phyloP scores from a whole-genome alignment of 2,329 filamentous ascomycete species.

The Alternaria tenuissima region DNA sequence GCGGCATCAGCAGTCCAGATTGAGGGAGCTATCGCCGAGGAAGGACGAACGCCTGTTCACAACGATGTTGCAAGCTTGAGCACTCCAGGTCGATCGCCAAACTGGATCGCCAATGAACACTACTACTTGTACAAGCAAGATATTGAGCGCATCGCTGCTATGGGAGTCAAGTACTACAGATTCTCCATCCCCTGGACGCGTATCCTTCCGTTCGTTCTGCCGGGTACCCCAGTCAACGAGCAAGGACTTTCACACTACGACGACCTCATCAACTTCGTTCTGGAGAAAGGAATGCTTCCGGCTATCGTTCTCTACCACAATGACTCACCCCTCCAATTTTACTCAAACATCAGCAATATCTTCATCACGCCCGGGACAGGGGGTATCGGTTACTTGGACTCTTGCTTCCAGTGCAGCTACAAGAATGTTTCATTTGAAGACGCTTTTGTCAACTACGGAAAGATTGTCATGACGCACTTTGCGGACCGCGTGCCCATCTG shows the following conservation, averaged over 20 bases:
- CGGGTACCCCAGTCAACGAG: slow-evolving; percentile 61
- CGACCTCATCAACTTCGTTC: slow-evolving; percentile 60
- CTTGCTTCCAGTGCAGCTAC: slow-evolving; percentile 49
- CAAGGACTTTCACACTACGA: slow-evolving; percentile 63
- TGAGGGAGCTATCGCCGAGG: slow-evolving; percentile 44
- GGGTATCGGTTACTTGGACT: slow-evolving; percentile 38
- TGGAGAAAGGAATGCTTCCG: slow-evolving; percentile 61
- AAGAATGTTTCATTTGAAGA: slow-evolving; percentile 59
- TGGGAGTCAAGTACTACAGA: slow-evolving; percentile 62
- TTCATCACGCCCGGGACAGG: slow-evolving; percentile 33
- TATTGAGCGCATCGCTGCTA: slow-evolving; percentile 61
- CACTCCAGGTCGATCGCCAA: slow-evolving; percentile 14
- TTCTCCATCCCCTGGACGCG: slow-evolving; percentile 63
- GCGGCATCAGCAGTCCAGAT: slow-evolving; percentile 40
- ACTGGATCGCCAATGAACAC: slow-evolving; percentile 57
- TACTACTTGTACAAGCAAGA: slow-evolving; percentile 67
- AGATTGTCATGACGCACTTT: slow-evolving; percentile 61
- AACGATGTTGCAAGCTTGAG: slow-evolving; percentile 26
- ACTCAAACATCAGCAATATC: slow-evolving; percentile 43
- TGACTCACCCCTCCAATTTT: slow-evolving; percentile 59
- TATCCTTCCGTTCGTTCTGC: slow-evolving; percentile 61
- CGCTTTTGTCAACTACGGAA: slow-evolving; percentile 63
- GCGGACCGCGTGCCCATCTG: slow-evolving; percentile 62
- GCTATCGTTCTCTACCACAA: slow-evolving; percentile 60
- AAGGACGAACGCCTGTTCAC: slow-evolving; percentile 36